Base-by-base conservation (phyloP, 1,139 yeast species). In the Petasospora fabianii region DNA sequence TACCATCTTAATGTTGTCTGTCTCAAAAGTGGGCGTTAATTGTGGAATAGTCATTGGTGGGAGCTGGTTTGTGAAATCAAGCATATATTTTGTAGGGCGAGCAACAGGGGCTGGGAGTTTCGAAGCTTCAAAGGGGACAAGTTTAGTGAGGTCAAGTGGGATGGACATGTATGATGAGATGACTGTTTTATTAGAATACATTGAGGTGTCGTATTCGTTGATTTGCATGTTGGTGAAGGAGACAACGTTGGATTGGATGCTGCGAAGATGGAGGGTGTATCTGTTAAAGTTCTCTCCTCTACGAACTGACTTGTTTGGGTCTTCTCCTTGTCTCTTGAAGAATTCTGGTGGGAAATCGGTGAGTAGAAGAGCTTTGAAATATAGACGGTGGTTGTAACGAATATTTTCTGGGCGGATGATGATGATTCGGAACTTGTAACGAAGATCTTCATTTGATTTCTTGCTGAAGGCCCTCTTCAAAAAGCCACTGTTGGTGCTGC, bases 291-390 rank as follows among this genome's bases (percentile, higher is more conserved):
- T 15, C 5, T 34, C 29, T 2, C 34, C 40, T 29, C 40, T 32
- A 3, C 35, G 31, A 15, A 36, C 40, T 14, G 32, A 28, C 6
- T 28, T 34, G 12, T 24, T 26, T 11, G 30, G 7, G 7, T 27
- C 8, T 9, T 18, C 12, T 11, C 31, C 35, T 4, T 18, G 15
- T 9, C 9, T n/a, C 4, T 20, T 22, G 30, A 36, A 36, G 30
- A 21, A 36, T 4, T 29, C 14, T 24, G 40, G 40, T 20, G 40
- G 40, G 5, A 28, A 20, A 14, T 36, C 40, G 4, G 40, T 36
- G 15, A 36, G 27, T 2, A 36, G 24, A 10, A 36, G 34, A 7
- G 35, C 40, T 31, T 32, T 36, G 36, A 32, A 32, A 32, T 15
- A 32, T 14, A 36, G 22, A 22, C 34, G 27, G 24, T 36, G 40